Conservation (phyloP, 2,329 filamentous ascomycete species). For the Teratosphaeriaceae sp. region DNA sequence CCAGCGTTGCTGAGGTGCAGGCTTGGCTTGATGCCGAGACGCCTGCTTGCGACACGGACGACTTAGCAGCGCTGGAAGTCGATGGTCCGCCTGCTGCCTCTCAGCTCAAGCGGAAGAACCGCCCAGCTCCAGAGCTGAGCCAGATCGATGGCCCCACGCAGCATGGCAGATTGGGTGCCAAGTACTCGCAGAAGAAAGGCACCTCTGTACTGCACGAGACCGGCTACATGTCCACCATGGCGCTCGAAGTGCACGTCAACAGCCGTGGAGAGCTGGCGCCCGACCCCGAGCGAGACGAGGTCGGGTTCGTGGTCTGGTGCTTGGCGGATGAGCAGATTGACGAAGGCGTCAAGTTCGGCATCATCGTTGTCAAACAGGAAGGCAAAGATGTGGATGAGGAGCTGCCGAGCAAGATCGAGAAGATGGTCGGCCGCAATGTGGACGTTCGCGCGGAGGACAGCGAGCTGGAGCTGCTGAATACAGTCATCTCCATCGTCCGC, state of each 20-base stretch:
- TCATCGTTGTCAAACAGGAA: slow-evolving; percentile 58
- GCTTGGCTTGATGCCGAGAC: slow-evolving; percentile 53
- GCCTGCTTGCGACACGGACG: slow-evolving; percentile 12
- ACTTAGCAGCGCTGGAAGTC: slow-evolving; percentile 17
- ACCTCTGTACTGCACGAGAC: slow-evolving; percentile 75
- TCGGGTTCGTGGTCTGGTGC: slow-evolving; percentile 86
- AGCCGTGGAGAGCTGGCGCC: slow-evolving; percentile 73
- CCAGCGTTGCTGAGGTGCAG: slow-evolving; percentile 60
- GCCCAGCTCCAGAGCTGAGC: slow-evolving; percentile 48
- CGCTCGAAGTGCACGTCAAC: slow-evolving; percentile 86
- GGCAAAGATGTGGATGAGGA: slow-evolving; percentile 37
- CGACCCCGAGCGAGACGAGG: slow-evolving; percentile 84
- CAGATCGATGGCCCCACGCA: slow-evolving; percentile 89
- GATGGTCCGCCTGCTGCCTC: slow-evolving; percentile 24
- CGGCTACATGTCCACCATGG: slow-evolving; percentile 96
- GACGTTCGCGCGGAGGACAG: slow-evolving; percentile 68
- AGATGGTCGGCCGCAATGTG: slow-evolving; percentile 46
- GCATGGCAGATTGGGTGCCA: slow-evolving; percentile 72
- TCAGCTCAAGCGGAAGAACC: slow-evolving; percentile 29
- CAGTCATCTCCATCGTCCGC: slow-evolving; percentile 82
- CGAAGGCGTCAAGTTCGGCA: slow-evolving; percentile 60
- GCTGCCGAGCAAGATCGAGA: slow-evolving; percentile 55
- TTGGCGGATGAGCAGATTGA: slow-evolving; percentile 53
- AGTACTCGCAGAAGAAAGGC: slow-evolving; percentile 72
- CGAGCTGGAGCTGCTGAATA: slow-evolving; percentile 77